Evolutionary conservation across 148 eudicot species (phyloP), one percentile per base, ranked within the genome.

Genomic region (Salicornia ramosissima): DNA sequence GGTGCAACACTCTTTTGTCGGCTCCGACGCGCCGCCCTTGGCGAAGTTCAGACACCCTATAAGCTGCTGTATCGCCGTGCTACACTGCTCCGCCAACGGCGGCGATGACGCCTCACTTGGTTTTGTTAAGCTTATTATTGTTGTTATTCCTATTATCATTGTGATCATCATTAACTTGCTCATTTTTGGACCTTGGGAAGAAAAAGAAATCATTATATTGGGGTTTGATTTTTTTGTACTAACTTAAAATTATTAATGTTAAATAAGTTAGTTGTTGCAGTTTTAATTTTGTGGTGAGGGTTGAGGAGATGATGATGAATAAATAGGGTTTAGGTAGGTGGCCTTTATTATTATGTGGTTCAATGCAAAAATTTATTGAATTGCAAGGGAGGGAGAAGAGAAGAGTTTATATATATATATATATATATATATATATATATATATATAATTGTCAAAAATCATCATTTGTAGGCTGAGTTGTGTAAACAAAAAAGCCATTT

Each of bases 1-100:
- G 1, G 6, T 66, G 60, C 97, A 91, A 66, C 97, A 91, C 19
- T 78, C 81, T 26, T 75, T 70, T 0, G 70, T 72, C 3, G 97
- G 97, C 40, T 28, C 45, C 21, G 52, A 36, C 54, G 77, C 78
- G 75, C 73, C 81, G 18, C 83, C 90, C 8, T 88, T 71, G 16
- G 83, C 92, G 29, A 46, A 91, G 14, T 55, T 55, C 21, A 91
- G 56, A 73, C 97, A 91, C 19, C 66, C 53, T 28, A 54, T 31
- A 76, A 91, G 74, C 78, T 81, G 75, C 26, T 57, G 36, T 13
- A 89, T 65, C 34, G 79, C 68, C 9, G 62, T n/a, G 33, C 40
- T 28, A 45, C 97, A 91, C 79, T 79, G 29, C n/a, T 43, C 49
- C 0, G n/a, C 53, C 22, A 73, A 12, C 67, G 78, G 52, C 53